These are phyloP conservation scores for Zygosaccharomyces pseudobailii DNA, from an alignment of 1,139 yeast species.

Conservation along the genomic window DNA sequence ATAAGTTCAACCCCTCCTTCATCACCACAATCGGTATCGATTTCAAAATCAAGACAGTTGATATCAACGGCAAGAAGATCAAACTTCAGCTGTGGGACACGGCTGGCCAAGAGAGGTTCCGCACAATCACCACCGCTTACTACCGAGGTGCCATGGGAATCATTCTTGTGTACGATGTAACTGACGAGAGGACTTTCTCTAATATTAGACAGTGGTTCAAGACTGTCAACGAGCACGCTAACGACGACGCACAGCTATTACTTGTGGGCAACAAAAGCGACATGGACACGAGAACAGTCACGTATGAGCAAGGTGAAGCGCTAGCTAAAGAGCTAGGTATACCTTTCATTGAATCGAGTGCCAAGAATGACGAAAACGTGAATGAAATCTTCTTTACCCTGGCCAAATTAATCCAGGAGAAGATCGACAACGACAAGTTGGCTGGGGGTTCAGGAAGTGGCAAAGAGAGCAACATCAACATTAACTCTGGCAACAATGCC, in stretches of 20 bases:
- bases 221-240: conserved; percentile 94
- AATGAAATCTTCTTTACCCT: conserved; percentile 87
- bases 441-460: conserved; percentile 22
- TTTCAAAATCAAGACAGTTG: conserved; percentile 94
- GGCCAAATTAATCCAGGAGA: conserved; percentile 84
- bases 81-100: conserved; percentile 98
- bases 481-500: conserved; percentile 21
- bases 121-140: conserved; percentile 97
- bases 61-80: conserved; percentile 85
- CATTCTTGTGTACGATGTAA: conserved; percentile 90
- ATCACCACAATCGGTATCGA: conserved; percentile 98
- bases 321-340: conserved; percentile 84
- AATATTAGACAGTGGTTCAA: conserved; percentile 84
- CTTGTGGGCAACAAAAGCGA: conserved; percentile 95
- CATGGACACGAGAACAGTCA: conserved; percentile 66
- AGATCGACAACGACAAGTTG: conserved; percentile 44
- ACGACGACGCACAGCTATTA: conserved; percentile 89
- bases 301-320: conserved; percentile 83
- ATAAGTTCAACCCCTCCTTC: conserved; percentile 92
- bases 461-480: conserved; percentile 33
- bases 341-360: conserved; percentile 93
- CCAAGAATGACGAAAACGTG: conserved; percentile 88
- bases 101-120: conserved; percentile 97
- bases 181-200: conserved; percentile 89
- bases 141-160: conserved; percentile 99